These are phyloP conservation scores for Rhizopogon parksii DNA, from an alignment of 1,284 basidiomycete genomes.

Conservation along the genomic window DNA sequence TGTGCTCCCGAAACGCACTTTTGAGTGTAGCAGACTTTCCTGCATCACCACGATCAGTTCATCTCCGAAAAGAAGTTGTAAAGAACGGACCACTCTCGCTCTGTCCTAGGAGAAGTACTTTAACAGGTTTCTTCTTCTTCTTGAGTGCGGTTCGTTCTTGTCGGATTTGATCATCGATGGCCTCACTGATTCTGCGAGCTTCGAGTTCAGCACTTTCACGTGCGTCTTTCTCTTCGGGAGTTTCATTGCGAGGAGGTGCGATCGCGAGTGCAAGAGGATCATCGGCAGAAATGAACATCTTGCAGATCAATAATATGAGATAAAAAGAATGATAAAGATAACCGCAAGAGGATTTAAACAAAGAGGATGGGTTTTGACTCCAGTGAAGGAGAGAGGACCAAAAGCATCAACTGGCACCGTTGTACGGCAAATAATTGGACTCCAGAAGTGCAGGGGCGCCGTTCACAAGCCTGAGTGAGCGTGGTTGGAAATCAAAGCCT, in stretches of 20 bases:
- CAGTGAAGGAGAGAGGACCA: not conserved
- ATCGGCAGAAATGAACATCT: slow-evolving; percentile 24
- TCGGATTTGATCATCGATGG: slow-evolving; percentile 62
- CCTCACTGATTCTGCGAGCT: slow-evolving; percentile 52
- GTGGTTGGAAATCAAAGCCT: not conserved
- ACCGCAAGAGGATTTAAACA: not conserved
- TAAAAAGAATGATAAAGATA: not conserved
- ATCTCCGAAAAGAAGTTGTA: slow-evolving; percentile 25
- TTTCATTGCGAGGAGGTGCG: slow-evolving; percentile 54
- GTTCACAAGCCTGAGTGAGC: slow-evolving; percentile 1
- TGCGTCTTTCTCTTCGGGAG: slow-evolving; percentile 40
- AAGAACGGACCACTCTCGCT: slow-evolving; percentile 59
- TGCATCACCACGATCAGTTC: slow-evolving; percentile 12
- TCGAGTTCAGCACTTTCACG: slow-evolving; percentile 53
- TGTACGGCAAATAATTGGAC: slow-evolving; percentile 2
- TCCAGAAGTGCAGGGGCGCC: not conserved
- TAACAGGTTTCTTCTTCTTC: slow-evolving; percentile 52
- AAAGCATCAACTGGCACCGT: slow-evolving; percentile 3
- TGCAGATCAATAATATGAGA: not conserved
- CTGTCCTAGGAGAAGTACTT: slow-evolving; percentile 60
- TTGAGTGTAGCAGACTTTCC: slow-evolving; percentile 50
- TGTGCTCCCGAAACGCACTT: slow-evolving; percentile 29
- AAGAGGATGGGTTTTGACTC: not conserved
- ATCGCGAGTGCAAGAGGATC: slow-evolving; percentile 55
- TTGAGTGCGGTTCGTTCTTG: slow-evolving; percentile 46